phyloP scores from a whole-genome alignment of 139 green algal genomes.

The Parachlorella kessleri region DNA sequence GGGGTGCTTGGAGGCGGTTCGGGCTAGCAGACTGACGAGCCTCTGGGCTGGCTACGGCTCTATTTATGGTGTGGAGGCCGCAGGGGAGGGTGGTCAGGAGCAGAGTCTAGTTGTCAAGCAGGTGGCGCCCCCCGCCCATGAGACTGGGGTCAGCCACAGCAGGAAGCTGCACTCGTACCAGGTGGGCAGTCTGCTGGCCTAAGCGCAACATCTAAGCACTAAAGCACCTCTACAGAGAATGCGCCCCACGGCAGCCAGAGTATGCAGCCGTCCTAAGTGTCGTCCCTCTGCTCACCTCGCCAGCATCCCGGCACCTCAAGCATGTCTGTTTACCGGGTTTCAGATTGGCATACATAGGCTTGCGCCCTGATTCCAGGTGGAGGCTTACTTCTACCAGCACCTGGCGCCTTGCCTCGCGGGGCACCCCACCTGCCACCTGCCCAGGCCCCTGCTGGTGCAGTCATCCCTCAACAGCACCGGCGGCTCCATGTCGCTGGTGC shows the following conservation, averaged over 20 bases:
- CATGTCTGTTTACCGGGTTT: too few species aligned
- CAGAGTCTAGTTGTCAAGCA: constrained; percentile 13
- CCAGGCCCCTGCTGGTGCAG: constrained; percentile 17
- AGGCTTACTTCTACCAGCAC: constrained; percentile 38
- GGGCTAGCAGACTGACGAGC: background rate
- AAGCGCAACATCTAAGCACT: background rate
- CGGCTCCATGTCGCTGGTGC: constrained; percentile 27
- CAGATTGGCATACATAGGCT: background rate
- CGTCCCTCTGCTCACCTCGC: background rate
- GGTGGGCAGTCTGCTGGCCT: background rate
- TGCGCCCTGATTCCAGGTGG: constrained; percentile 5
- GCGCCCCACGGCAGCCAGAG: background rate
- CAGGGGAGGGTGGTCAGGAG: background rate
- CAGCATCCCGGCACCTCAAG: too few species aligned
- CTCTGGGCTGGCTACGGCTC: constrained; percentile 24
- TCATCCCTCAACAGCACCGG: constrained; percentile 5
- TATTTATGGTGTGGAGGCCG: constrained; percentile 6
- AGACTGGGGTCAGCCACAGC: background rate
- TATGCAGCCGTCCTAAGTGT: background rate
- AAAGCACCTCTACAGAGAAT: background rate
- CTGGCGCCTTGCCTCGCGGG: constrained; percentile 4
- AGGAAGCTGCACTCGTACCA: background rate
- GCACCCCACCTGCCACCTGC: background rate
- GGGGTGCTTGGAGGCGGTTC: background rate
- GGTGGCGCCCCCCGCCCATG: background rate